phyloP scores from a whole-genome alignment of 306 rosid genomes.

The Phaseolus lunatus region DNA sequence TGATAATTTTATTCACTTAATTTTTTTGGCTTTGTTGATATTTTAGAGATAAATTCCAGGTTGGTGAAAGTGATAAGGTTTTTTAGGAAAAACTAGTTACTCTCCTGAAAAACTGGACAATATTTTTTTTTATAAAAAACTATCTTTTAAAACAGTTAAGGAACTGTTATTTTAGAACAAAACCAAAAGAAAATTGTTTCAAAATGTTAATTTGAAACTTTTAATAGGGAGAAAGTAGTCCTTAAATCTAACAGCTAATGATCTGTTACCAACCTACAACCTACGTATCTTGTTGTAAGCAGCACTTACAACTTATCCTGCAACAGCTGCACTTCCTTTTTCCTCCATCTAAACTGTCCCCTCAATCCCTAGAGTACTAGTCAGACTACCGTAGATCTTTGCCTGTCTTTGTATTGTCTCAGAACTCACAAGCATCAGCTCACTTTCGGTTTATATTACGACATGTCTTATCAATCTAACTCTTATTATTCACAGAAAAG shows the following conservation, averaged over 20 bases:
- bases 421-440: background rate
- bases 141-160: background rate
- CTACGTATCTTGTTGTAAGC: background rate
- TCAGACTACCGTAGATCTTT: background rate
- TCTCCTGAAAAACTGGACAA: background rate
- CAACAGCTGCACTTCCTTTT: background rate
- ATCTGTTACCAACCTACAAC: background rate
- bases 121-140: background rate
- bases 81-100: background rate
- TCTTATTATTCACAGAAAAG: constrained; percentile 16
- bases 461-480: background rate
- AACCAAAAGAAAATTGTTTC: background rate
- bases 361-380: background rate
- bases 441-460: background rate
- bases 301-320: background rate
- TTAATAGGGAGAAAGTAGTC: background rate
- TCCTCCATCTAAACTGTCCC: background rate
- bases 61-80: constrained; percentile 35
- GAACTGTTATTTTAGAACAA: background rate
- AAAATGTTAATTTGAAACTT: background rate
- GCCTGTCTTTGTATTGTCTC: background rate
- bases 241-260: background rate
- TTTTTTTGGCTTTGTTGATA: constrained; percentile 24
- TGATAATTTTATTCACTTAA: constrained; percentile 30
- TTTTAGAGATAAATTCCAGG: constrained; percentile 16